Conservation (phyloP, 306 rosid species). For the Cicer arietinum region DNA sequence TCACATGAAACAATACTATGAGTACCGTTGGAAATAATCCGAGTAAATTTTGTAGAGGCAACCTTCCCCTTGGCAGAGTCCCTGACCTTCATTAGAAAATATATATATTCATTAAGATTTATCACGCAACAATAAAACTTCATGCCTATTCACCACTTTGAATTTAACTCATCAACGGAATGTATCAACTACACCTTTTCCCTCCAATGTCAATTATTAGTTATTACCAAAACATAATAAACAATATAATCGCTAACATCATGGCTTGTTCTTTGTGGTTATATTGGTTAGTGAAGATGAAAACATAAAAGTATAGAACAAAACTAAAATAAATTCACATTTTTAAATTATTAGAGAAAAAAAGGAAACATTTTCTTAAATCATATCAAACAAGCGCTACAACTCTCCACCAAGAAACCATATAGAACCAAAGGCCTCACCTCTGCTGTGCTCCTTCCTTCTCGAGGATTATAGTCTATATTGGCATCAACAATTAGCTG, state of each 20-base stretch:
- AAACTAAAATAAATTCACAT: neutral
- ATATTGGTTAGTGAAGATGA: neutral
- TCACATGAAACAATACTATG: constrained; percentile 80
- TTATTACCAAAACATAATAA: constrained; percentile 7
- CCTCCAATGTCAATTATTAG: constrained; percentile 17
- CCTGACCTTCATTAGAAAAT: constrained; percentile 57
- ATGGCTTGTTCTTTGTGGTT: neutral
- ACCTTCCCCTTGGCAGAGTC: constrained; percentile 67
- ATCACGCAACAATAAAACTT: constrained; percentile 8
- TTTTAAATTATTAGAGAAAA: neutral
- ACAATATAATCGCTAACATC: constrained; percentile 3
- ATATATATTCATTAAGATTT: constrained; percentile 38
- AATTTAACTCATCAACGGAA: constrained; percentile 27
- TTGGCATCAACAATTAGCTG: constrained; percentile 81
- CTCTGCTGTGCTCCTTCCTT: constrained; percentile 89
- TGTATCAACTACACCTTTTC: constrained; percentile 11
- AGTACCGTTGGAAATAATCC: constrained; percentile 68
- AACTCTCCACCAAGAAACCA: constrained; percentile 19
- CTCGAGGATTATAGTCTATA: constrained; percentile 80
- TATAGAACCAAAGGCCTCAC: constrained; percentile 54
- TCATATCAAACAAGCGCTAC: constrained; percentile 19
- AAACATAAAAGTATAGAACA: neutral
- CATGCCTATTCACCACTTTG: neutral
- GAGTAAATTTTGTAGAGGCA: constrained; percentile 76
- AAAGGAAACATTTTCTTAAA: neutral